Base-by-base conservation (phyloP, 1,284 basidiomycete species). In the Phellopilus nigrolimitatus region DNA sequence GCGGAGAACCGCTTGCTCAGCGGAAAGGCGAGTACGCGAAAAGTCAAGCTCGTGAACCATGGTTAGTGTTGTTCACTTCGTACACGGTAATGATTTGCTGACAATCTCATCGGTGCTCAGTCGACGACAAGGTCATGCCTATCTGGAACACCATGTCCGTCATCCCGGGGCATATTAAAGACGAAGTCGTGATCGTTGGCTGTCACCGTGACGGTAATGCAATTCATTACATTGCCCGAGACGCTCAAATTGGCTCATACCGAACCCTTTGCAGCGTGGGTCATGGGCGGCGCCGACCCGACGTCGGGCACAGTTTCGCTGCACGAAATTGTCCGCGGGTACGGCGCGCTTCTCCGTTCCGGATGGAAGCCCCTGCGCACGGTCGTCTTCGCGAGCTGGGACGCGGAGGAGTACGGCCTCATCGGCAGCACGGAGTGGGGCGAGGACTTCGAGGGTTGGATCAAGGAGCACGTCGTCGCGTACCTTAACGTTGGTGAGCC, bases 301-400 rank as follows among this genome's bases (percentile, higher is more conserved):
- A 85, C 78, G 37, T 91, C 88, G 10, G 94, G 95, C 6, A 91
- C 92, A 0, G 90, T 87, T 0, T 82, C 88, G n/a, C 70, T 95
- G 13, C 79, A 86, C 60, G 93, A 97, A 65, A 73, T 93, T 22
- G 75, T 95, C 53, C 80, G 82, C 30, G 91, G 89, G n/a, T 79
- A 94, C 52, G 92, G 91, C 27, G 68, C 71, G 7, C 72, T 97
- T 1, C 63, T 89, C 19, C 71, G 71, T 57, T 72, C 70, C 12
- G 94, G 92, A 22, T 98, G 95, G 95, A 88, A 82, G 61, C 95
- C 95, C 3, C 69, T 94, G 34, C 74, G 94, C 51, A 95, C 90
- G 13, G 82, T 95, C 60, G 68, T 95, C n/a, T 75, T 97, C 47
- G 91, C 89, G 3, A 88, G 83, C 57, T 97, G 91, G 93, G 92